Percentiles rank a stretch among this genome's conserved stretches.
Evolutionary conservation across 2,329 filamentous ascomycete species (phyloP).

Genomic region (Trichothecium sympodiale): DNA sequence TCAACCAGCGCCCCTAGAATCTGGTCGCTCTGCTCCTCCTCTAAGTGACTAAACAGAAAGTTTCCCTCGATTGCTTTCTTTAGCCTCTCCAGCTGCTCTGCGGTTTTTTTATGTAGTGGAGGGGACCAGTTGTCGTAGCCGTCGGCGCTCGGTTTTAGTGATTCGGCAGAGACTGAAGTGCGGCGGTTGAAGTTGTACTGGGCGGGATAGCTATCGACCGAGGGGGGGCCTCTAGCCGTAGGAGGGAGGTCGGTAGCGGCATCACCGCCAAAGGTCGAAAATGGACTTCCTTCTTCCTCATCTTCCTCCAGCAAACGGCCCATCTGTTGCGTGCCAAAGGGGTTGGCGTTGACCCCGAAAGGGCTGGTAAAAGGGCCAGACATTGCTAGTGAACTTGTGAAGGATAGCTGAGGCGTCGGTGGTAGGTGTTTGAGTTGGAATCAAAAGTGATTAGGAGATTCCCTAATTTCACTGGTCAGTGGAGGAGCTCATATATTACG

Average conservation of each 20-base stretch:
- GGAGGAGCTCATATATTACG: no score
- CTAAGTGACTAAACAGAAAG: constrained; percentile 88
- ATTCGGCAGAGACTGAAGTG: constrained; percentile 94
- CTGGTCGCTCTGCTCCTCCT: constrained; percentile 82
- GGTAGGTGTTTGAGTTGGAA: no score
- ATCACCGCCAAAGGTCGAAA: constrained; percentile 42
- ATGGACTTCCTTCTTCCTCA: constrained; percentile 48
- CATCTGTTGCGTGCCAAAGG: constrained; percentile 50
- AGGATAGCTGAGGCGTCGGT: no score
- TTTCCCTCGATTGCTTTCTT: constrained; percentile 76
- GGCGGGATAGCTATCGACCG: constrained; percentile 65
- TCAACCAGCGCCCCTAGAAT: constrained; percentile 87
- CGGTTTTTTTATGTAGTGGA: constrained; percentile 71
- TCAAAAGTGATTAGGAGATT: no score
- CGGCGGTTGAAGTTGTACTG: constrained; percentile 92
- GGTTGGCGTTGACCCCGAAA: constrained; percentile 57
- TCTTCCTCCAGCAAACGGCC: constrained; percentile 68
- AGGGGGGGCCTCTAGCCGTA: constrained; percentile 36
- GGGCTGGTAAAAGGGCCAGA: constrained; percentile 70
- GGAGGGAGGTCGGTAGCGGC: constrained; percentile 34
- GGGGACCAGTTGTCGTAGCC: constrained; percentile 84
- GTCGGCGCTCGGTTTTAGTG: constrained; percentile 77
- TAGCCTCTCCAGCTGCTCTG: constrained; percentile 70
- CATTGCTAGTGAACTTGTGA: constrained; percentile 36
- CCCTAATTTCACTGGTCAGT: no score